Base-by-base conservation (phyloP, 2,329 filamentous ascomycete genomes). In the Fusarium illudens region DNA sequence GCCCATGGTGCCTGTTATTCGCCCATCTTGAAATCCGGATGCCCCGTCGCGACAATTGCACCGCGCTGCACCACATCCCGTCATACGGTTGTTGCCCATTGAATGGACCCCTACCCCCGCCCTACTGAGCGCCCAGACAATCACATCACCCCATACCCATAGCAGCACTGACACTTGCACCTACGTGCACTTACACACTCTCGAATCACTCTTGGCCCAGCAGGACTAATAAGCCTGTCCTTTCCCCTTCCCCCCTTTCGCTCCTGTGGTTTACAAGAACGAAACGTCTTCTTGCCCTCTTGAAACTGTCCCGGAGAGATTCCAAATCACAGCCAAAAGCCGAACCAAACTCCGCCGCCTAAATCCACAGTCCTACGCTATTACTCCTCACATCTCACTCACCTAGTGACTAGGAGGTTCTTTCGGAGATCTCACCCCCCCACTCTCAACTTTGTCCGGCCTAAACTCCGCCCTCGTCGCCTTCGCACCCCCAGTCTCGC, bases 21-120 rank as follows among this genome's bases (percentile, higher is more conserved):
- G 59, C 50, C 66, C 68, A 65, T 67, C 50, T 67, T 52, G 59
- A 53, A 65, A 71, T 59, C 62, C 59, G 59, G 59, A 71, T 65
- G 57, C 62, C 63, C 60, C 60, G 36, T 70, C 34, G 59, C 60
- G 55, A 71, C 66, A 71, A 71, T 68, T 58, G 70, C 60, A 65
- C 51, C 58, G 30, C 42, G 29, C 54, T 63, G 66, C 53, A 71
- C 58, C 56, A 48, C 32, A 57, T 58, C 54, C 59, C 30, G 69
- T 72, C 70, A 72, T 72, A 72, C 70, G 70, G 70, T 72, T 71
- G 58, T 67, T 36, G 56, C 64, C 58, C 67, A 68, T 71, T 70
- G 68, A 71, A 60, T 55, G 55, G 56, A 61, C 60, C 65, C 67
- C 57, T 65, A 36, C 49, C 59, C 60, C 68, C 58, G 62, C 52